A percentile compares a stretch with the other conserved stretches of the same genome.
Conservation (phyloP, 1,284 basidiomycete species). For the Trametes pubescens region DNA sequence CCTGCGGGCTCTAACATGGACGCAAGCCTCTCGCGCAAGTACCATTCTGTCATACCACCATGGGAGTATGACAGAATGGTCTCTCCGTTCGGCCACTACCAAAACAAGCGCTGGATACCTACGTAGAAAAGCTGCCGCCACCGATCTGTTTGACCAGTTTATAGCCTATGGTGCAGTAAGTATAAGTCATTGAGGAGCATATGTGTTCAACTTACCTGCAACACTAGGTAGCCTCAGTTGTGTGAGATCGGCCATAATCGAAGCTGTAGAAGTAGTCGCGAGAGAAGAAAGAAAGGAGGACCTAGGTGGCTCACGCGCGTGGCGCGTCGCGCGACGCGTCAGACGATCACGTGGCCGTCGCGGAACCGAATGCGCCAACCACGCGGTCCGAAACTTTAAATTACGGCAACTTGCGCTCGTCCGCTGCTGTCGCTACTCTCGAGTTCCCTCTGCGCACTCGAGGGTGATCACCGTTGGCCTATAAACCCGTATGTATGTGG, state of each 20-base stretch:
- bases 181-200: neutral
- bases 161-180: constrained; percentile 58
- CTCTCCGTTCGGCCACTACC: neutral
- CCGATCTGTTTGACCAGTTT: constrained; percentile 80
- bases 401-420: neutral
- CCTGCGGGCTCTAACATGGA: no score
- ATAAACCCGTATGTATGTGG: neutral
- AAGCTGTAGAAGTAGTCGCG: neutral
- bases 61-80: neutral
- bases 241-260: constrained; percentile 8
- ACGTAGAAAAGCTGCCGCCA: constrained; percentile 88
- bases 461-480: no score
- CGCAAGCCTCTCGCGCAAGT: no score
- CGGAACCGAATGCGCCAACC: neutral
- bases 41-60: no score
- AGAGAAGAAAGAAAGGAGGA: constrained; percentile 7
- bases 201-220: neutral
- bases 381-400: neutral
- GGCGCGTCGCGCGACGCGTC: constrained; percentile 20
- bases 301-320: no score
- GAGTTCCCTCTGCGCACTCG: no score
- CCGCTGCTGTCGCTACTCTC: no score
- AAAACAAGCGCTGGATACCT: constrained; percentile 34
- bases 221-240: constrained; percentile 16
- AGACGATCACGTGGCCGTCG: constrained; percentile 12